Percentiles rank a stretch among this genome's conserved stretches.
Conservation (phyloP, 2,329 filamentous ascomycete species). For the Clathrospora elynae region DNA sequence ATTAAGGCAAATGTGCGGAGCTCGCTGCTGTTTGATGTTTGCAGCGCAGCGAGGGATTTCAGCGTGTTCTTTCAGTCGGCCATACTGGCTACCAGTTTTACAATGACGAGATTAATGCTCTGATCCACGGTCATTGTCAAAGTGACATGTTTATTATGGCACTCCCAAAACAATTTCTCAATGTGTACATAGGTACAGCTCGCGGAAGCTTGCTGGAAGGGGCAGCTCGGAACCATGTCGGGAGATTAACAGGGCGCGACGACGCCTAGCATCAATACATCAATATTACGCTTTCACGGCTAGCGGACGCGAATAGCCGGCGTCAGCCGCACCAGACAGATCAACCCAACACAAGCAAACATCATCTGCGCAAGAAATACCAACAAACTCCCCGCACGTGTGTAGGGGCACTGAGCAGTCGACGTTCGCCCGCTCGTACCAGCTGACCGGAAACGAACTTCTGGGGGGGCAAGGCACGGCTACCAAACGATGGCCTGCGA, state of each 20-base stretch:
- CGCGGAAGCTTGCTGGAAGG: conserved; percentile 11
- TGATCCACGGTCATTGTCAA: neutral
- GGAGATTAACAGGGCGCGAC: conserved; percentile 35
- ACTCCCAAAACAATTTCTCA: neutral
- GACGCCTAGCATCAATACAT: no score
- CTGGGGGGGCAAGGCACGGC: no score
- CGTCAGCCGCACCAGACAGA: conserved; percentile 5
- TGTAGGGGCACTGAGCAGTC: no score
- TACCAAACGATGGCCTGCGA: no score
- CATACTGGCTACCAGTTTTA: conserved; percentile 34
- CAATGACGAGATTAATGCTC: conserved; percentile 19
- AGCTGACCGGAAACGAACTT: no score
- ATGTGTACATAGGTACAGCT: neutral
- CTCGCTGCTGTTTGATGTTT: conserved; percentile 33
- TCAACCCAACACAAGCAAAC: neutral
- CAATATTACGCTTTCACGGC: conserved; percentile 17
- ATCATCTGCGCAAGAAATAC: neutral
- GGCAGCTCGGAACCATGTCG: conserved; percentile 16
- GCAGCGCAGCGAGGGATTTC: conserved; percentile 36
- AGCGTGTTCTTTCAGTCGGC: conserved; percentile 32
- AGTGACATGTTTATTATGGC: neutral
- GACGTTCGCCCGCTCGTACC: no score
- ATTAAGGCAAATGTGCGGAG: conserved; percentile 43
- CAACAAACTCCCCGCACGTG: no score
- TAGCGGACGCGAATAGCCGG: conserved; percentile 2